These are phyloP conservation scores for Isoetes taiwanensis DNA, from an alignment of 75 land plant species.

Conservation along the genomic window DNA sequence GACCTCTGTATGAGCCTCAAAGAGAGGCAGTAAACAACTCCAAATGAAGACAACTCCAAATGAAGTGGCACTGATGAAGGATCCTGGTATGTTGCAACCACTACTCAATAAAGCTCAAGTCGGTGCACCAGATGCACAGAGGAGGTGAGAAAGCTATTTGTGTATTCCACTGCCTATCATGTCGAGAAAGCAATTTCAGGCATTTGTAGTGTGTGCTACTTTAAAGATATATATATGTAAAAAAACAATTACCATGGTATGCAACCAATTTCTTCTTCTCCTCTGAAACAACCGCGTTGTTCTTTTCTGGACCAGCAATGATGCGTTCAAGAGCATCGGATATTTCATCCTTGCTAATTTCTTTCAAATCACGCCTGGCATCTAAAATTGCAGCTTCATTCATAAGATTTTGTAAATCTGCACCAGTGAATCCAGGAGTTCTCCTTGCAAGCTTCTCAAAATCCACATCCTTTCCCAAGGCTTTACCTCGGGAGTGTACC, in stretches of 20 bases:
- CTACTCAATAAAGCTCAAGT: no score
- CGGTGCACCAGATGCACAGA: no score
- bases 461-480: conserved; percentile 96
- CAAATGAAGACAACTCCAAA: no score
- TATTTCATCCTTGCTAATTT: conserved; percentile 99
- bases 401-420: conserved; percentile 97
- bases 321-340: conserved; percentile 98
- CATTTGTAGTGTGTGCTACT: no score
- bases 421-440: conserved; percentile 99
- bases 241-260: conserved; percentile 60
- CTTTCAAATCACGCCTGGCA: conserved; percentile 94
- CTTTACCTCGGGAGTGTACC: conserved; percentile 99
- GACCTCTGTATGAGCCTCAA: no score
- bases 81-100: no score
- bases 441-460: conserved; percentile 96
- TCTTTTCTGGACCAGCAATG: conserved; percentile 99
- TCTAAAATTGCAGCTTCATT: conserved; percentile 99
- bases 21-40: no score
- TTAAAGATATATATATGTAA: no score
- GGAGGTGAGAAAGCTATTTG: no score
- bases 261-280: conserved; percentile 96
- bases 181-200: no score
- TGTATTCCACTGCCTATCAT: no score
- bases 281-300: conserved; percentile 98
- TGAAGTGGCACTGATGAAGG: no score